Evolutionary conservation across 371 early-diverging fungal genomes (phyloP), one percentile per base, ranked within the genome.

Genomic region (Mucor saturninus): DNA sequence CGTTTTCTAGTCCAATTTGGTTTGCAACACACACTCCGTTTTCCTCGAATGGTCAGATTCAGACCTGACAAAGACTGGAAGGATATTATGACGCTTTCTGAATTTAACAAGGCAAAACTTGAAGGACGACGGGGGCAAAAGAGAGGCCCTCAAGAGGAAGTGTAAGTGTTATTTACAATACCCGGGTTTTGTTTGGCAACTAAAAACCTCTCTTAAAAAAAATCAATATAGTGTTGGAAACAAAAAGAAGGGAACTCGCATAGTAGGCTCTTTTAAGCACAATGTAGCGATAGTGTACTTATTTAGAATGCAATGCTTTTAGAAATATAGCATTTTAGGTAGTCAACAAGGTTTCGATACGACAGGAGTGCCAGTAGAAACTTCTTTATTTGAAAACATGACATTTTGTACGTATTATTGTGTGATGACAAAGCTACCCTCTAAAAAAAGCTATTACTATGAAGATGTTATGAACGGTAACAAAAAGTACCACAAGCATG

Each of bases 41-140:
- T 93, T 61, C 94, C 94, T 5, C 78, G 90, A 4, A 89, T 88
- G 67, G 73, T 86, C 7, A 73, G 67, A 43, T 62, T 91, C 15
- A 80, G 94, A 35, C 65, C 79, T 8, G 91, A 93, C 68, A 92
- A 93, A 68, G 73, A 70, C 11, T 80, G 80, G 72, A 69, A 77
- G 9, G 85, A 85, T 35, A 76, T 83, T 10, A 82, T 87, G 86
- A 84, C 56, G 29, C 48, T 28, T 30, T 35, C 45, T 26, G 63
- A 51, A 10, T 56, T 65, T 30, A 42, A 45, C 26, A 64, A 59
- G 55, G 66, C 53, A 40, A 56, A 64, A 30, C 11, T 10, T 13
- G 62, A 69, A 31, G 65, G 65, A 50, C 6, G 50, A 40, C 29
- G 59, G 40, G 15, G 67, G 39, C 28, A 62, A 54, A 30, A 67